These are phyloP conservation scores for Podosphaera xanthii DNA, from an alignment of 2,329 filamentous ascomycete genomes.

Conservation along the genomic window DNA sequence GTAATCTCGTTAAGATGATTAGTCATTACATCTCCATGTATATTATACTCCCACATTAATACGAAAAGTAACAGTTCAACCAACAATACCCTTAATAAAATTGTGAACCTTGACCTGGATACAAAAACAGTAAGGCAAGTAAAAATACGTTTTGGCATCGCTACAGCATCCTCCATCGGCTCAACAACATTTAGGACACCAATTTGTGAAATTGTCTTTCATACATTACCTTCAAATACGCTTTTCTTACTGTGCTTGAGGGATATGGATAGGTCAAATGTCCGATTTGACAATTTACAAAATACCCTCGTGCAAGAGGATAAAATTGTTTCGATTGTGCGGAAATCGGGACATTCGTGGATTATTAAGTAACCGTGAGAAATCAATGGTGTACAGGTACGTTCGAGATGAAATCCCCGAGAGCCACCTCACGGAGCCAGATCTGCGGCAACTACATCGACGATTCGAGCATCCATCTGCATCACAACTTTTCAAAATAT, in stretches of 20 bases:
- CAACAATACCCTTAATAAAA: no score
- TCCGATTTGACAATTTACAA: not conserved
- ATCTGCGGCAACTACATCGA: not conserved
- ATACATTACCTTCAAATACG: not conserved
- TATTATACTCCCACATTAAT: no score
- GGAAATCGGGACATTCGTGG: not conserved
- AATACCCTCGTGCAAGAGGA: not conserved
- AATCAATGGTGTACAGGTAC: not conserved
- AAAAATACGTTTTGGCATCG: not conserved
- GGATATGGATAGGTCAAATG: not conserved
- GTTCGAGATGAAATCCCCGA: not conserved
- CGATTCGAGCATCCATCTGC: not conserved
- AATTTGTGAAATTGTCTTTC: not conserved
- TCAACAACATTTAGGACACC: not conserved
- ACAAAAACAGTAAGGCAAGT: no score
- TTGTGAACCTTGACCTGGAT: no score
- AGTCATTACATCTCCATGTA: no score
- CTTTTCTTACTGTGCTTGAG: not conserved
- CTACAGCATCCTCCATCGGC: not conserved
- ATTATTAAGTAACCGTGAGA: not conserved
- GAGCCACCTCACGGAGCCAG: not conserved
- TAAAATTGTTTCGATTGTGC: not conserved
- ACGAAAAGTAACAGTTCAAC: no score
- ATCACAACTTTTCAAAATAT: not conserved
- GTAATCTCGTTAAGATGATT: no score